A percentile compares a stretch with the other conserved stretches of the same genome.
phyloP scores from a whole-genome alignment of 202 grass and related monocot genomes.

The Cymbopogon flexuosus region DNA sequence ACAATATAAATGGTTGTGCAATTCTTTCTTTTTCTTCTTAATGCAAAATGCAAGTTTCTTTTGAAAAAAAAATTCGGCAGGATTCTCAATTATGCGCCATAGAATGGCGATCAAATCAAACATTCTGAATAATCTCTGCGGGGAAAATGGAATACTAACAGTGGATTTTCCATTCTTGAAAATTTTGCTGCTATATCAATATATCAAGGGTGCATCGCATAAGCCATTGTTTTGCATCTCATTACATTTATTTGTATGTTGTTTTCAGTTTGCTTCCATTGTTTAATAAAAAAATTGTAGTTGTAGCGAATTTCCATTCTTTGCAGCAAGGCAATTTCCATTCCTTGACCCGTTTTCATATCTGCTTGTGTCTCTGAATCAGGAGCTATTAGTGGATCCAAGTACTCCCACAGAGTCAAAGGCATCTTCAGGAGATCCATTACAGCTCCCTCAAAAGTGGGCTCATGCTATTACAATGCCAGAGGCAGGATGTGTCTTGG shows the following conservation, averaged over 20 bases:
- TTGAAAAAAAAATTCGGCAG: neutral
- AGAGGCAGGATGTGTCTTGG: constrained; percentile 74
- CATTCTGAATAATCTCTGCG: neutral
- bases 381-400: constrained; percentile 56
- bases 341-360: neutral
- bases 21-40: neutral
- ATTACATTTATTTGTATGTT: neutral
- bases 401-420: constrained; percentile 26
- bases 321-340: neutral
- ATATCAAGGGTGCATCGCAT: neutral
- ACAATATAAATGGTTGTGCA: neutral
- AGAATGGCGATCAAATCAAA: neutral
- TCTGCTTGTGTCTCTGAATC: constrained; percentile 20
- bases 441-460: constrained; percentile 60
- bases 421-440: constrained; percentile 17
- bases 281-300: neutral
- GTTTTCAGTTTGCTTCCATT: neutral
- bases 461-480: constrained; percentile 80
- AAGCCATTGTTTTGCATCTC: neutral
- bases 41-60: neutral
- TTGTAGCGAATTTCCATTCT: neutral
- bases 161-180: neutral
- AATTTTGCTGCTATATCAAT: neutral
- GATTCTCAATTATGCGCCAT: neutral
- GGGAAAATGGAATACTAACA: neutral